These are phyloP conservation scores for Sarcodon sp. DNA, from an alignment of 768 basidiomycete species.

Conservation along the genomic window DNA sequence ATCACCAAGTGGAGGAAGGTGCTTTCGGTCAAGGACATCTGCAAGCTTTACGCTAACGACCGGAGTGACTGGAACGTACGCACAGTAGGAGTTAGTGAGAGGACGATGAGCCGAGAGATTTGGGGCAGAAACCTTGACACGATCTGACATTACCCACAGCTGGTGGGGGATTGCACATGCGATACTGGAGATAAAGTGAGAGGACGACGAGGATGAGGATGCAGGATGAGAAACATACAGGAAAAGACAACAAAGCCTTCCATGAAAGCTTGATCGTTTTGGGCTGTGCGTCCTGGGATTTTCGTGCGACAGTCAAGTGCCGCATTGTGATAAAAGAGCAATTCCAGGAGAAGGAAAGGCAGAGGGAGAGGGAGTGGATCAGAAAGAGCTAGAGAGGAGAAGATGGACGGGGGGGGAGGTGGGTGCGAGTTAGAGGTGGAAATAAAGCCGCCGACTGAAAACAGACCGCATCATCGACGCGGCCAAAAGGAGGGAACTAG, in stretches of 20 bases:
- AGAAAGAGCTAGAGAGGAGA: too few relatives aligned
- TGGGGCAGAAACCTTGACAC: conserved; percentile 29
- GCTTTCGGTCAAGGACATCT: conserved; percentile 63
- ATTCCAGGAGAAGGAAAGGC: too few relatives aligned
- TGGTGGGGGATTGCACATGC: conserved; percentile 58
- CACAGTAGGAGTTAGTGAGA: background rate
- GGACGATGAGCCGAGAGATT: background rate
- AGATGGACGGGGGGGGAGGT: too few relatives aligned
- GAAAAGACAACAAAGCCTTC: conserved; percentile 22
- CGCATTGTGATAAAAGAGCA: too few relatives aligned
- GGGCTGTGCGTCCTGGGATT: conserved; percentile 10
- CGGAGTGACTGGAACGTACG: conserved; percentile 33
- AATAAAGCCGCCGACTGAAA: too few relatives aligned
- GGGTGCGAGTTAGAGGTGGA: too few relatives aligned
- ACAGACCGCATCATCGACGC: too few relatives aligned
- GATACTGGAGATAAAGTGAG: conserved; percentile 14
- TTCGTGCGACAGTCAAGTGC: background rate
- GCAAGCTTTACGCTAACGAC: conserved; percentile 56
- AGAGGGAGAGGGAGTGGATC: too few relatives aligned
- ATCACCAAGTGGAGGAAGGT: conserved; percentile 64
- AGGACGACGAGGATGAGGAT: conserved; percentile 3
- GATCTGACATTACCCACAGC: conserved; percentile 58
- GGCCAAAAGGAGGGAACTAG: too few relatives aligned
- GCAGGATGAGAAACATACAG: conserved; percentile 17
- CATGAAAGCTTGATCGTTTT: conserved; percentile 20